Base-by-base conservation (phyloP, 495 filamentous ascomycete species). In the Cenococcum geophilum region DNA sequence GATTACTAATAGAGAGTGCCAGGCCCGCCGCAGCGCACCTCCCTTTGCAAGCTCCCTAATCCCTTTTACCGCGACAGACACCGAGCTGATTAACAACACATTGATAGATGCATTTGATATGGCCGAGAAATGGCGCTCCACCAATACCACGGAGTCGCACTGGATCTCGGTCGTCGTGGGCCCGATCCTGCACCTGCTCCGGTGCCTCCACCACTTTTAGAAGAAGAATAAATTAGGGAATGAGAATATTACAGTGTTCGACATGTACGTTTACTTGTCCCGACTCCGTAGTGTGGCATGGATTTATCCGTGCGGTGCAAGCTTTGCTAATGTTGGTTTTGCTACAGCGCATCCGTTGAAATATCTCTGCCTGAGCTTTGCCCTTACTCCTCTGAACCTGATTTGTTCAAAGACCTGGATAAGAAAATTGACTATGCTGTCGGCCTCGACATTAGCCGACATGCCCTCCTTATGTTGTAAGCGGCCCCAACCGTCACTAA, bases 401-500 rank as follows among this genome's bases (percentile, higher is more conserved):
- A 32, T 36, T 36, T 62, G 21, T 55, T 43, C 59, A 23, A 34
- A 5, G 60, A 62, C 27, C 60, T 62, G 11, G 60, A 62, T n/a
- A 62, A 57, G 20, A 14, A 34, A 1, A 62, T 62, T 25, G 53
- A 62, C 43, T 23, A 43, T 43, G 60, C 35, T 27, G 32, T 62
- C 53, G 60, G 60, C 42, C 60, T 62, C n/a, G n/a, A n/a, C n/a
- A n/a, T n/a, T n/a, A n/a, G n/a, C n/a, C n/a, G n/a, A n/a, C n/a
- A n/a, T n/a, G n/a, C n/a, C n/a, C n/a, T n/a, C n/a, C n/a, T n/a
- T n/a, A n/a, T n/a, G n/a, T n/a, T n/a, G n/a, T n/a, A n/a, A n/a
- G n/a, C 53, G 60, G 60, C 42, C 60, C 57, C 18, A 20, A 51
- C 45, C 60, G 56, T 4, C 34, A 48, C 53, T 18, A 27, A 40